phyloP scores from a whole-genome alignment of 2,329 filamentous ascomycete species.

The Fusarium sp. region DNA sequence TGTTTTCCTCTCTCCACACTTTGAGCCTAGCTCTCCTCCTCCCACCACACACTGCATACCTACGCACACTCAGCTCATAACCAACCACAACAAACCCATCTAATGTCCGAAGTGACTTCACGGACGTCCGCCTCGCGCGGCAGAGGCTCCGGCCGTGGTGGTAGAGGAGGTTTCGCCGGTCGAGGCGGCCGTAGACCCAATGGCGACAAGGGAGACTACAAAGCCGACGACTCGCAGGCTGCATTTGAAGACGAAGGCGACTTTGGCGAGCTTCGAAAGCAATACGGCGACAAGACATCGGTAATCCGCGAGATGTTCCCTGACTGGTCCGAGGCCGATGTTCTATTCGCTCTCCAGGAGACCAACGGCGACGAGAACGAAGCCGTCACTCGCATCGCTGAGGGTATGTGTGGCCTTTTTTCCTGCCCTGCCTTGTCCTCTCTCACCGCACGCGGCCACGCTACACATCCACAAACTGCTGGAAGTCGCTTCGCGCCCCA shows the following conservation, averaged over 20 bases:
- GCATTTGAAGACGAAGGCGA: conserved; percentile 86
- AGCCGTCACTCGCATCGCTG: conserved; percentile 82
- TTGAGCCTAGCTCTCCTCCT: conserved; percentile 46
- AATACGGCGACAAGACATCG: conserved; percentile 82
- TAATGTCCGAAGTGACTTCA: conserved; percentile 95
- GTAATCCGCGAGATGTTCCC: conserved; percentile 94
- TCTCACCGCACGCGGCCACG: conserved; percentile 29
- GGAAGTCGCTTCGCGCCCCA: conserved; percentile 14
- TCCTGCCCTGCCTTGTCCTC: conserved; percentile 13
- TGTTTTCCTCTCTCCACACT: conserved; percentile 48
- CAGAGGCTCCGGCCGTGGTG: conserved; percentile 90
- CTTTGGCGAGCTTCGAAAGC: conserved; percentile 90
- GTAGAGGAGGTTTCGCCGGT: conserved; percentile 80
- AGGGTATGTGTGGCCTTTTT: conserved; percentile 66
- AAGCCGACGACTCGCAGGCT: conserved; percentile 69
- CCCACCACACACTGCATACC: conserved; percentile 37
- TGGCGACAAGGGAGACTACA: conserved; percentile 71
- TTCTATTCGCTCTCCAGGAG: conserved; percentile 93
- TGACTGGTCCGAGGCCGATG: conserved; percentile 94
- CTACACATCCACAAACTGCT: conserved; percentile 20
- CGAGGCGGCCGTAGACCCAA: conserved; percentile 81
- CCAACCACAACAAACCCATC: conserved; percentile 55
- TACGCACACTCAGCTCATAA: conserved; percentile 44
- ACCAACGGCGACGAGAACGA: conserved; percentile 81
- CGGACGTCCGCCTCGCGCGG: conserved; percentile 86